These are phyloP conservation scores for Pilasporangium apinafurcum DNA, from an alignment of 352 stramenopile genomes.

Conservation along the genomic window DNA sequence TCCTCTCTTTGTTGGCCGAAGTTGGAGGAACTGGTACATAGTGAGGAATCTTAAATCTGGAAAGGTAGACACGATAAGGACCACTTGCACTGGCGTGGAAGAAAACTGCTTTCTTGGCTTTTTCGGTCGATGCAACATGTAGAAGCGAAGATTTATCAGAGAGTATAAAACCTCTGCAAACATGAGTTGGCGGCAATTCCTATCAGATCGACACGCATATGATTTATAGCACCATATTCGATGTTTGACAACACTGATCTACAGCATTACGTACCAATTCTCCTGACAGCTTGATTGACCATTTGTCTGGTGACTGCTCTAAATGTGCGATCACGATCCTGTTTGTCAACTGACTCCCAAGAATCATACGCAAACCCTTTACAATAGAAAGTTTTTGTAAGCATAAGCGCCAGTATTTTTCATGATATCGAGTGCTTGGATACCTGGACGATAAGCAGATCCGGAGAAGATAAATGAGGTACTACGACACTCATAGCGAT, in stretches of 20 bases:
- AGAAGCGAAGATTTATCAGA: conserved; percentile 32
- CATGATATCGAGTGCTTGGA: background rate
- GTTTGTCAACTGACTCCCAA: conserved; percentile 36
- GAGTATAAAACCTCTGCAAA: conserved; percentile 41
- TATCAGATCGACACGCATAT: conserved; percentile 3
- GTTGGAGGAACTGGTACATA: conserved; percentile 1
- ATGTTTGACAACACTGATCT: background rate
- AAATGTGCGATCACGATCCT: conserved; percentile 30
- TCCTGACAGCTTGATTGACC: conserved; percentile 21
- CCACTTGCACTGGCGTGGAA: conserved; percentile 27
- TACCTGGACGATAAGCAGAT: conserved; percentile 42
- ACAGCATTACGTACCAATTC: conserved; percentile 28
- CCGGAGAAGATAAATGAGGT: conserved; percentile 20
- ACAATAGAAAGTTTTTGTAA: background rate
- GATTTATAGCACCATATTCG: no score
- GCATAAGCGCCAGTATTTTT: background rate
- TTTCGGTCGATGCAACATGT: conserved; percentile 46
- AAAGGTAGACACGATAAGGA: conserved; percentile 29
- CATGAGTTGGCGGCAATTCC: conserved; percentile 32
- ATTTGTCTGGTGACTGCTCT: conserved; percentile 15
- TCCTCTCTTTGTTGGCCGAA: conserved; percentile 6
- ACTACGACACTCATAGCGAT: conserved; percentile 14
- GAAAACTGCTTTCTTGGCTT: conserved; percentile 33
- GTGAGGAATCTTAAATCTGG: conserved; percentile 42
- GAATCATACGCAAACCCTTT: conserved; percentile 25